A percentile compares a stretch with the other conserved stretches of the same genome.
Conservation (phyloP, 2,329 filamentous ascomycete species). For the Aphanocladium album region DNA sequence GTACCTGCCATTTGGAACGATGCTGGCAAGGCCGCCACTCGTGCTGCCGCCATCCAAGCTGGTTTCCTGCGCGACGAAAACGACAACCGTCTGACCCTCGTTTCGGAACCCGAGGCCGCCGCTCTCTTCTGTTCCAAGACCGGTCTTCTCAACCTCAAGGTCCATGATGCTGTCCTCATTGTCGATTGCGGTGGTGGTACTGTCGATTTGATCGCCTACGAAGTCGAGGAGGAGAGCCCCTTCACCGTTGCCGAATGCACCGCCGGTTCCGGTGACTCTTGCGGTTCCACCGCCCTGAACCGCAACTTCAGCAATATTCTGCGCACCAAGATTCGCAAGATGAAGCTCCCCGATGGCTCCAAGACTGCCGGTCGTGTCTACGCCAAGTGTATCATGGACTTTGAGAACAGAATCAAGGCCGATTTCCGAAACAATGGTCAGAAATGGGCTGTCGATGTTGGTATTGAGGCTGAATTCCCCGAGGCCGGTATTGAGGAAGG, state of each 20-base stretch:
- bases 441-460: constrained; percentile 98
- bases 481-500: constrained; percentile 98
- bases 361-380: constrained; percentile 98
- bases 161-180: constrained; percentile 97
- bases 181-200: constrained; percentile 98
- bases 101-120: constrained; percentile 94
- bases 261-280: constrained; percentile 93
- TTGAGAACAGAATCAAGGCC: constrained; percentile 98
- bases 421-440: constrained; percentile 99
- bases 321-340: constrained; percentile 95
- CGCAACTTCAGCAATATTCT: constrained; percentile 98
- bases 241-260: constrained; percentile 98
- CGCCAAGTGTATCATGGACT: constrained; percentile 99
- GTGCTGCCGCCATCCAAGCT: constrained; percentile 92
- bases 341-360: constrained; percentile 96
- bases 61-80: constrained; percentile 96
- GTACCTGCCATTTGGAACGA: constrained; percentile 99
- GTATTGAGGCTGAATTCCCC: constrained; percentile 96
- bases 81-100: constrained; percentile 88
- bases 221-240: constrained; percentile 95
- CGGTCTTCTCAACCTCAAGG: constrained; percentile 89
- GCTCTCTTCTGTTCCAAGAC: constrained; percentile 98
- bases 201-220: constrained; percentile 97
- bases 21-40: constrained; percentile 92
- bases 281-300: constrained; percentile 96